Evolutionary conservation across 257 asterid genomes (phyloP), one percentile per base, ranked within the genome.

Genomic region (Leonotis leonurus): DNA sequence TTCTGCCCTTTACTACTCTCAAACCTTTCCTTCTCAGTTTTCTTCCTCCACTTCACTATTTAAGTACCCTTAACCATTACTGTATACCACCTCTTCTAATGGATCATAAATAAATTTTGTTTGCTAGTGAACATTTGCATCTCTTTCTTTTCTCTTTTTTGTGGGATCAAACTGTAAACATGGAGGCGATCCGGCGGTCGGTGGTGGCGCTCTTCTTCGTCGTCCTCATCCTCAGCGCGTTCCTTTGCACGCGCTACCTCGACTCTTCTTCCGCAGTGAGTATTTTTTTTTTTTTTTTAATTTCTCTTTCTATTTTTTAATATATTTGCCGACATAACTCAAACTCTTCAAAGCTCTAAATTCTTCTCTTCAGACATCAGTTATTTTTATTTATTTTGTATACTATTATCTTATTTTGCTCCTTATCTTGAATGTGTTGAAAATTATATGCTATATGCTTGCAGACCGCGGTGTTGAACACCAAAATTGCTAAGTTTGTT

Each of bases 201-300:
- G 51, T 70, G n/a, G 70, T 63, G 9, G 69, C 75, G 56, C 56
- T 76, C 56, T 70, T 82, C 55, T 75, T 81, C 37, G 32, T 70
- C 32, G 70, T 85, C 20, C 73, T 88, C 33, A 67, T 78, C 48
- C 9, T 80, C 68, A 83, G 95, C 76, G 94, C 86, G 82, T 83
- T 82, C 69, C n/a, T 88, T 12, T 80, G 84, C 81, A 77, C 87
- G 72, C 88, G 85, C 75, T 80, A 78, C 69, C 83, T 88, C 26
- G 83, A 68, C 71, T 75, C 85, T 70, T 68, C 95, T 1, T 63
- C 69, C 35, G 45, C 54, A 22, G 98, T 88, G 70, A 79, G 98
- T 75, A n/a, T n/a, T n/a, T 13, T 24, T 25, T 2, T 9, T 3
- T 8, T 3, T 32, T 17, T 21, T 48, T 20, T 21, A 8, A 0